These are phyloP conservation scores for Zangia roseola DNA, from an alignment of 768 basidiomycete genomes.

Conservation along the genomic window DNA sequence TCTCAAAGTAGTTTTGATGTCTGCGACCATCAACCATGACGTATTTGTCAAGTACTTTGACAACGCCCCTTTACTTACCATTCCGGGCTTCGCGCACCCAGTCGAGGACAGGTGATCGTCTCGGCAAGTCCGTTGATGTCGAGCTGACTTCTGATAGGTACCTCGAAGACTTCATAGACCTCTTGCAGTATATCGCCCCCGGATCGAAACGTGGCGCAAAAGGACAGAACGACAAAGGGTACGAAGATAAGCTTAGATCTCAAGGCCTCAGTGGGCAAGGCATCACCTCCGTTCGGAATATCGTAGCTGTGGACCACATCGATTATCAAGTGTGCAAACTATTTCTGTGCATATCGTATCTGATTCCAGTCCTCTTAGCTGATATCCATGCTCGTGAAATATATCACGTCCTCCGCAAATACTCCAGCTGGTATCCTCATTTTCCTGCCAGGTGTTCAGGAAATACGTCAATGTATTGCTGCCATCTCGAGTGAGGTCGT, in stretches of 20 bases:
- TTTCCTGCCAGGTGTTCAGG: slow-evolving; percentile 89
- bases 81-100: slow-evolving; percentile 81
- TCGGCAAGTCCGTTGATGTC: background rate
- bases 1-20: slow-evolving; percentile 88
- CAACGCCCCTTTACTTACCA: slow-evolving; percentile 75
- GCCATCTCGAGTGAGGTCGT: slow-evolving; percentile 42
- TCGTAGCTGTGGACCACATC: slow-evolving; percentile 60
- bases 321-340: slow-evolving; percentile 61
- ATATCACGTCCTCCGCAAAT: slow-evolving; percentile 53
- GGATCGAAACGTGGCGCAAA: slow-evolving; percentile 32
- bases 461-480: slow-evolving; percentile 77
- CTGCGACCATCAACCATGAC: slow-evolving; percentile 91
- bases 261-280: slow-evolving; percentile 52
- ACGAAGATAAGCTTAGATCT: slow-evolving; percentile 47
- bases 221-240: slow-evolving; percentile 36
- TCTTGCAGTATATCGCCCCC: slow-evolving; percentile 54
- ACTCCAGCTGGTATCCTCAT: slow-evolving; percentile 70
- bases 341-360: background rate
- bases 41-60: slow-evolving; percentile 82
- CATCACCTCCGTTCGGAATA: slow-evolving; percentile 55
- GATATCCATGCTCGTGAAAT: slow-evolving; percentile 60
- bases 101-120: slow-evolving; percentile 65
- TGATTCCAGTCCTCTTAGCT: slow-evolving; percentile 41
- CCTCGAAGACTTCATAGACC: slow-evolving; percentile 73
- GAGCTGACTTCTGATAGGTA: slow-evolving; percentile 49